phyloP scores from a whole-genome alignment of 306 rosid species.

The Ochetophila trinervis region DNA sequence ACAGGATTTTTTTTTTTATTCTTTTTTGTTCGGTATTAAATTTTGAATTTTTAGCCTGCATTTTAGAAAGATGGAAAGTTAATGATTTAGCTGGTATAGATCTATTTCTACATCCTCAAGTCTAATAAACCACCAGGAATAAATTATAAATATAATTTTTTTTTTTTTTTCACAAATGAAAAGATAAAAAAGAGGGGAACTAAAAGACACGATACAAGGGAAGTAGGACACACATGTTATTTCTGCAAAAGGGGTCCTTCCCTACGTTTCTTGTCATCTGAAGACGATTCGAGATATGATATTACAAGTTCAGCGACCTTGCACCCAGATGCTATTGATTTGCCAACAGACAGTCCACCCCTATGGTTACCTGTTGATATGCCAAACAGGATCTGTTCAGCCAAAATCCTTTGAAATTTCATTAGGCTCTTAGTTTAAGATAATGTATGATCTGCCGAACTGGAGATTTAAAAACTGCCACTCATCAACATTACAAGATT shows the following conservation, averaged over 20 bases:
- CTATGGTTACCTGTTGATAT: constrained; percentile 58
- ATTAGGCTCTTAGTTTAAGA: no score
- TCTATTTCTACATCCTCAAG: neutral
- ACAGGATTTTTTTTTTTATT: no score
- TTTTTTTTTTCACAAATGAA: no score
- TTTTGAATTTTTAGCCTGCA: no score
- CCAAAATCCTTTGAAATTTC: no score
- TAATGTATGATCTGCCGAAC: neutral
- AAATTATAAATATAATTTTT: no score
- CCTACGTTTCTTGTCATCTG: constrained; percentile 29
- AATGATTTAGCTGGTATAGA: no score
- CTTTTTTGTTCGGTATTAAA: no score
- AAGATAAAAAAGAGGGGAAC: neutral
- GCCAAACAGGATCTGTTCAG: no score
- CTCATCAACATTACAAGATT: neutral
- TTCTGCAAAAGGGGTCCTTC: constrained; percentile 24
- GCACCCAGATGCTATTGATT: constrained; percentile 80
- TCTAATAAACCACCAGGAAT: neutral
- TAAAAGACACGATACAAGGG: neutral
- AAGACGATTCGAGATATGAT: constrained; percentile 64
- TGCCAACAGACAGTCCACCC: constrained; percentile 89
- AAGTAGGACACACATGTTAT: constrained; percentile 4
- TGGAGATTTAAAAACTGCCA: neutral
- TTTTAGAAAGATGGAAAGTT: no score
- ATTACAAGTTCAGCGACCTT: constrained; percentile 88